A percentile compares a stretch with the other conserved stretches of the same genome.
Conservation (phyloP, 805 yeast genomes). For the Saturnispora quitensis region DNA sequence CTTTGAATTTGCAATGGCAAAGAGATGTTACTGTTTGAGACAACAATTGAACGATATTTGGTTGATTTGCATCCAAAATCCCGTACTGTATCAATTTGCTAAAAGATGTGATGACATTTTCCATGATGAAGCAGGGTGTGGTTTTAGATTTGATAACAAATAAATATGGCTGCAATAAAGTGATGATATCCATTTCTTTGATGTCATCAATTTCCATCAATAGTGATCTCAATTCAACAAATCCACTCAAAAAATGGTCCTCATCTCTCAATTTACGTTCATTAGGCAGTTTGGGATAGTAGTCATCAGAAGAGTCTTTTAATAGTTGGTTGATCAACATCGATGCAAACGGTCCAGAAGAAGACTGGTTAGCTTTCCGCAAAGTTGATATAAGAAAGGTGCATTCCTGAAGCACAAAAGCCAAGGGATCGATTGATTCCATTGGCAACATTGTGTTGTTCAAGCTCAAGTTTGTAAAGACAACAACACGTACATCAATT, state of each 20-base stretch:
- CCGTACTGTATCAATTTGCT: slow-evolving; percentile 64
- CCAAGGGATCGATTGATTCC: slow-evolving; percentile 59
- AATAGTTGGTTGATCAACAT: slow-evolving; percentile 52
- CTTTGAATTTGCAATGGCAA: slow-evolving; percentile 93
- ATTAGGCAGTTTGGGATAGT: slow-evolving; percentile 16
- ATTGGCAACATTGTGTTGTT: neutral
- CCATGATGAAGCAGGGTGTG: slow-evolving; percentile 80
- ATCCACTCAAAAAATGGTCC: slow-evolving; percentile 63
- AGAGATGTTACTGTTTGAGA: slow-evolving; percentile 64
- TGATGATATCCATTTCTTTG: slow-evolving; percentile 54
- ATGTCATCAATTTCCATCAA: slow-evolving; percentile 46
- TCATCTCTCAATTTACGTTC: slow-evolving; percentile 28
- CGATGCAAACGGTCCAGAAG: slow-evolving; percentile 68
- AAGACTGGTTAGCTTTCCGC: slow-evolving; percentile 72
- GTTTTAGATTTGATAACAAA: slow-evolving; percentile 74
- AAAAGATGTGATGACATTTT: slow-evolving; percentile 68
- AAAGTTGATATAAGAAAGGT: slow-evolving; percentile 78
- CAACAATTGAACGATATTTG: slow-evolving; percentile 47
- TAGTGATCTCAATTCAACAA: slow-evolving; percentile 68
- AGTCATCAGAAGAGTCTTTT: slow-evolving; percentile 24
- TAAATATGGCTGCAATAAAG: slow-evolving; percentile 79
- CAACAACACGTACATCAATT: neutral
- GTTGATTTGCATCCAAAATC: slow-evolving; percentile 48
- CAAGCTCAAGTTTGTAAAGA: neutral
- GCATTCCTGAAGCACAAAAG: slow-evolving; percentile 83